Base-by-base conservation (phyloP, 495 filamentous ascomycete genomes). In the Saxophila tyrrhenica region DNA sequence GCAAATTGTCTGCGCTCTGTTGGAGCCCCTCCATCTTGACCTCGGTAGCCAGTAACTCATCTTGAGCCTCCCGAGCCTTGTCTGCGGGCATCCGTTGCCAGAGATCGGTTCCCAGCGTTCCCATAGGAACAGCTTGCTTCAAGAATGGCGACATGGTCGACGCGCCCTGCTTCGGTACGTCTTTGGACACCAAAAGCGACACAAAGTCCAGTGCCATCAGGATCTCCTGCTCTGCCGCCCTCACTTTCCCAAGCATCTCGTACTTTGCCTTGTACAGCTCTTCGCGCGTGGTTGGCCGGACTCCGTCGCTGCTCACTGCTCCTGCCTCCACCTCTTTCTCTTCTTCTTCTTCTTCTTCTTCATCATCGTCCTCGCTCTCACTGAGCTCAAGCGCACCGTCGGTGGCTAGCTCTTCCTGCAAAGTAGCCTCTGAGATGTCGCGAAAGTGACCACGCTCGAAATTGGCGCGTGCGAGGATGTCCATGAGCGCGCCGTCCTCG, bases 171-270 rank as follows among this genome's bases (percentile, higher is more conserved):
- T 77, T 76, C 2, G 86, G 83, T 1, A 74, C 72, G 58, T 92
- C 76, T 64, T 87, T 87, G 9, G 89, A 87, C 1, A 94, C 72
- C 1, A 95, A 70, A 10, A 95, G 78, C 13, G 92, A 95, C 39
- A 95, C 67, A 58, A 88, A 86, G 63, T 97, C 89, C 48, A 95
- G 78, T 2, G 80, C 78, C 23, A 82, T 71, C 64, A 80, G 65
- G 39, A 84, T 77, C 60, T 84, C 77, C 64, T 82, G 78, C 38
- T 81, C 75, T 3, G 87, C 87, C 60, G 49, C 51, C 17, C 22
- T 47, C 3, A 58, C 35, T 25, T 55, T 46, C 16, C 42, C 25
- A 24, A 61, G 39, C 60, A 65, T 60, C 41, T 65, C 62, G 19
- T 24, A 3, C 23, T 51, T 50, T 8, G 57, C 53, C 25, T 52